Percentiles rank a stretch among this genome's conserved stretches.
Conservation (phyloP, 495 filamentous ascomycete species). For the Penicillium chermesinum region DNA sequence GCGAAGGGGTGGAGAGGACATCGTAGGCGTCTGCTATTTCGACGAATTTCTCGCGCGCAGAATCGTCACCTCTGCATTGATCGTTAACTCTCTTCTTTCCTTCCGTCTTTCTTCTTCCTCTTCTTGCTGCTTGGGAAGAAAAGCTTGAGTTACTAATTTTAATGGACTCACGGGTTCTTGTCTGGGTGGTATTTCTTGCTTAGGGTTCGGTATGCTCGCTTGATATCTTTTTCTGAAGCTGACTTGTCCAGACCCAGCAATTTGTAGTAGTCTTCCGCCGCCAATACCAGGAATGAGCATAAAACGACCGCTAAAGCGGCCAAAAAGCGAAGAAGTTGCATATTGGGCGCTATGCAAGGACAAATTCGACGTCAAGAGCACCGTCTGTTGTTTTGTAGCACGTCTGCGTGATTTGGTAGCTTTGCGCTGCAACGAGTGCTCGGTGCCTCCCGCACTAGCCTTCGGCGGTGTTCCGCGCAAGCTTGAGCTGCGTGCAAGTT, state of each 20-base stretch:
- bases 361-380: too few species aligned
- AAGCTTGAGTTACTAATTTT: too few species aligned
- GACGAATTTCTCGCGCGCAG: slow-evolving; percentile 88
- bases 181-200: slow-evolving; percentile 98
- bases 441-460: neutral
- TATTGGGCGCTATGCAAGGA: too few species aligned
- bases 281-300: slow-evolving; percentile 37
- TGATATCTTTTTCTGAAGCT: slow-evolving; percentile 86
- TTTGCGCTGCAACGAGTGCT: neutral
- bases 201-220: slow-evolving; percentile 86
- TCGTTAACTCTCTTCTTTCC: neutral
- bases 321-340: slow-evolving; percentile 21
- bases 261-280: slow-evolving; percentile 89
- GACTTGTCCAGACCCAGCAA: slow-evolving; percentile 75
- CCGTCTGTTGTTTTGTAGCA: too few species aligned
- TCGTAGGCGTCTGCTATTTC: slow-evolving; percentile 96
- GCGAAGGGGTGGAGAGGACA: slow-evolving; percentile 73
- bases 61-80: slow-evolving; percentile 60
- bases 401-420: too few species aligned
- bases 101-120: slow-evolving; percentile 5
- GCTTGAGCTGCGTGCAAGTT: neutral
- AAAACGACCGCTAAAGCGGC: slow-evolving; percentile 20
- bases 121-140: neutral
- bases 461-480: neutral
- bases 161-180: slow-evolving; percentile 88